These are phyloP conservation scores for Onygenales sp. DNA, from an alignment of 2,329 filamentous ascomycete genomes.

Conservation along the genomic window DNA sequence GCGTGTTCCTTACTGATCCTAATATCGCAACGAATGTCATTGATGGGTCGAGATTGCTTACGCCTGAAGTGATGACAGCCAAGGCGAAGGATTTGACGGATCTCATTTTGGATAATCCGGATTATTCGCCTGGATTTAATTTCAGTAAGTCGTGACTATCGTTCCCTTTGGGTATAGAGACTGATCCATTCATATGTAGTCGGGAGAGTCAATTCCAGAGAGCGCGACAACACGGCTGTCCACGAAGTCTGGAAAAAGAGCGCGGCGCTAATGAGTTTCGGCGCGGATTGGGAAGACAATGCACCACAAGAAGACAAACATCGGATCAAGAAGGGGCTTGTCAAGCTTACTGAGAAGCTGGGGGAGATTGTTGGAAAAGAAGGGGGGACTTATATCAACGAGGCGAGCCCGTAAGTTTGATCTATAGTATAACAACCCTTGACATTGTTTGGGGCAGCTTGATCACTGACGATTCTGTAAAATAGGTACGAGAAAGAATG, in stretches of 20 bases:
- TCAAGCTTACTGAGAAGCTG: conserved; percentile 18
- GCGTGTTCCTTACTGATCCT: conserved; percentile 19
- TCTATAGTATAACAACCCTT: not conserved
- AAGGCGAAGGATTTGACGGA: conserved; percentile 17
- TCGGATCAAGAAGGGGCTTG: conserved; percentile 13
- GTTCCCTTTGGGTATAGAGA: too few relatives aligned
- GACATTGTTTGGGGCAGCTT: not conserved
- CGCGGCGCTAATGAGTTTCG: conserved; percentile 17
- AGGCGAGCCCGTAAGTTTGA: conserved; percentile 12
- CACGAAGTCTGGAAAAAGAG: conserved; percentile 20
- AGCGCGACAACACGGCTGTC: conserved; percentile 19
- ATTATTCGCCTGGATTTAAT: conserved; percentile 18
- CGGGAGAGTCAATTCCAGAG: conserved; percentile 19
- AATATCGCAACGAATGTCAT: conserved; percentile 25
- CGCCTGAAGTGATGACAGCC: conserved; percentile 15
- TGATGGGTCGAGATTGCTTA: conserved; percentile 21
- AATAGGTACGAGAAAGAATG: conserved; percentile 21
- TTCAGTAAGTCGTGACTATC: conserved; percentile 15
- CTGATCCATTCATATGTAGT: conserved; percentile 9
- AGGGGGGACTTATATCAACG: conserved; percentile 20
- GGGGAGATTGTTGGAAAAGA: conserved; percentile 18
- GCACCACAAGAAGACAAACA: conserved; percentile 16
- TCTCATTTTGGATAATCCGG: conserved; percentile 17
- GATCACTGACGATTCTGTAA: not conserved
- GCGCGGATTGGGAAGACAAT: conserved; percentile 19